These are phyloP conservation scores for Diplodia corticola DNA, from an alignment of 2,329 filamentous ascomycete species.

Conservation along the genomic window DNA sequence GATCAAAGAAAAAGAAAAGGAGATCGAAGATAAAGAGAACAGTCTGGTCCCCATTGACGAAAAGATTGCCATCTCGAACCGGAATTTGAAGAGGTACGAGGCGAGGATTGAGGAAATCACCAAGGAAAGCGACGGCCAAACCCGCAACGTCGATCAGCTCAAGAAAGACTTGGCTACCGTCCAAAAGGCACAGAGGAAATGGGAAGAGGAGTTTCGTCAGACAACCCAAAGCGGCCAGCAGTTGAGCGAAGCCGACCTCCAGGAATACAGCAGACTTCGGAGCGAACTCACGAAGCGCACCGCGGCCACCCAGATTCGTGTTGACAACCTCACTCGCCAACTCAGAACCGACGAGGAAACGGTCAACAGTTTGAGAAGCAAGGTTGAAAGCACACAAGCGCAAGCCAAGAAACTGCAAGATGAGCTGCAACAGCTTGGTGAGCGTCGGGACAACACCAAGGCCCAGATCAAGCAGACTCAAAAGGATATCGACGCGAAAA, in stretches of 20 bases:
- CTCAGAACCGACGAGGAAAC: conserved; percentile 90
- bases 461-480: conserved; percentile 64
- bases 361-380: conserved; percentile 83
- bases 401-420: conserved; percentile 71
- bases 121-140: conserved; percentile 75
- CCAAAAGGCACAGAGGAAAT: conserved; percentile 86
- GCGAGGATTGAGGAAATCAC: conserved; percentile 68
- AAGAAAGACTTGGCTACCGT: conserved; percentile 79
- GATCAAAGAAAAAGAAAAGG: conserved; percentile 83
- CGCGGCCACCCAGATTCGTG: conserved; percentile 75
- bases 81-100: conserved; percentile 68
- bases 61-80: conserved; percentile 78
- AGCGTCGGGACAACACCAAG: conserved; percentile 66
- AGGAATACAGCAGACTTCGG: conserved; percentile 83
- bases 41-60: conserved; percentile 86
- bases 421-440: conserved; percentile 68
- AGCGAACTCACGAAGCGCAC: conserved; percentile 82
- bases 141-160: conserved; percentile 67
- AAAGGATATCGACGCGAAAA: conserved; percentile 80
- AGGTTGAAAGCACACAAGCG: conserved; percentile 76
- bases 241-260: conserved; percentile 80
- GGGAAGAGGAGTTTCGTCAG: conserved; percentile 84
- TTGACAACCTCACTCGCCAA: conserved; percentile 85
- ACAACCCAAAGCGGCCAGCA: conserved; percentile 83
- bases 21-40: conserved; percentile 83